Percentiles rank a stretch among this genome's conserved stretches.
Evolutionary conservation across 768 basidiomycete genomes (phyloP).

Genomic region (Amanita thiersii): DNA sequence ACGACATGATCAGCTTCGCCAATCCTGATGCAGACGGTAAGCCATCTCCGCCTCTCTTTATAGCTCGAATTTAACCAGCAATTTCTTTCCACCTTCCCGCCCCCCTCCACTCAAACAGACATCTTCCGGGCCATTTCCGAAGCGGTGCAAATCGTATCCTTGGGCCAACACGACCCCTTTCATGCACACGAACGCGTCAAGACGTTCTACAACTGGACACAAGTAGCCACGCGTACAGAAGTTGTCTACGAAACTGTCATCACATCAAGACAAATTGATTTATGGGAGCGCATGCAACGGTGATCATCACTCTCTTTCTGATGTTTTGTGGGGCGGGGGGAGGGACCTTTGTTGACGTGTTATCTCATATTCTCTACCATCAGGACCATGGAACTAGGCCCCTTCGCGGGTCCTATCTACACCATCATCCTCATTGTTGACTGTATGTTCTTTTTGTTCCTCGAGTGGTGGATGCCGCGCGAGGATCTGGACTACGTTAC

Average conservation of each 20-base stretch:
- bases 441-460: constrained; percentile 75
- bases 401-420: constrained; percentile 81
- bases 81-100: too few relatives aligned
- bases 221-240: constrained; percentile 77
- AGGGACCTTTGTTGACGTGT: background rate
- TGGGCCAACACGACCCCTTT: constrained; percentile 66
- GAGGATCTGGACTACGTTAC: constrained; percentile 70
- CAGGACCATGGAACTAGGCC: constrained; percentile 75
- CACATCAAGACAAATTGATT: constrained; percentile 48
- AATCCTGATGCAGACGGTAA: constrained; percentile 89
- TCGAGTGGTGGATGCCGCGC: constrained; percentile 81
- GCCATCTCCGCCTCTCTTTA: constrained; percentile 13
- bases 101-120: too few relatives aligned
- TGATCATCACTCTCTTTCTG: constrained; percentile 18
- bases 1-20: constrained; percentile 94
- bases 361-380: too few relatives aligned
- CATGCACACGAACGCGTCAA: constrained; percentile 71
- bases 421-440: constrained; percentile 84
- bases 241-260: constrained; percentile 70
- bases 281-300: constrained; percentile 77
- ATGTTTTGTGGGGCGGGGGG: background rate
- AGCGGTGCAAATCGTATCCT: constrained; percentile 63
- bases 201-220: constrained; percentile 81
- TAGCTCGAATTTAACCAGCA: background rate
- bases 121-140: constrained; percentile 76